Evolutionary conservation across 2,329 filamentous ascomycete genomes (phyloP), one percentile per base, ranked within the genome.

Genomic region (Pestalotiopsis fici): DNA sequence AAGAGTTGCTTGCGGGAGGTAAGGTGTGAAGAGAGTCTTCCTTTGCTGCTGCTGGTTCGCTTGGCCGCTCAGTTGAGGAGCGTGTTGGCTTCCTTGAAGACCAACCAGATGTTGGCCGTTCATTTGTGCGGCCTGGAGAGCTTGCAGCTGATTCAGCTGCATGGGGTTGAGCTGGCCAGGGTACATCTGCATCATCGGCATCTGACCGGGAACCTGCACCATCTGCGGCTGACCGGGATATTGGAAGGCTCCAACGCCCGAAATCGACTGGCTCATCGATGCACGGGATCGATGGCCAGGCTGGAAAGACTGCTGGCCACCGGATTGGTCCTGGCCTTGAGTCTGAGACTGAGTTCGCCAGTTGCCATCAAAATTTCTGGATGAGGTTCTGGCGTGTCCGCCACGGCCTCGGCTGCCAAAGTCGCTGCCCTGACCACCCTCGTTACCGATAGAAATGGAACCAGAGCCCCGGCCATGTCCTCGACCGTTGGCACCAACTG

Each of bases 11-110:
- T 99, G 96, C 18, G 96, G 95, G 63, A 99, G 88, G 76, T 99
- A 99, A 70, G 96, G 96, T 74, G 96, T 98, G 83, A 99, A 99
- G 25, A 99, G 88, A 1, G 96, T 99, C 87, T 99, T 99, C 78
- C 96, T 91, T 83, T 97, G 95, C 78, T 97, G 94, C 76, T 96
- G 90, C 73, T 95, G 92, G 70, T 91, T 89, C 73, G 91, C 88
- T 72, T 90, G 89, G 76, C 85, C 90, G 78, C 83, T 89, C 78
- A 88, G 76, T 71, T 87, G 89, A 54, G 88, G 88, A 64, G 89
- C 90, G 76, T 95, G 93, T 78, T 97, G 93, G 76, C 90, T 93
- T 55, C 86, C 83, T 74, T 88, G 86, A 39, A 91, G 84, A 68
- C 88, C 87, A 76, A 92, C 89, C 75, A 95, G 87, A 71, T 89